Percentiles rank a stretch among this genome's conserved stretches.
phyloP scores from a whole-genome alignment of 495 filamentous ascomycete genomes.

The Penicillium malachiteum region DNA sequence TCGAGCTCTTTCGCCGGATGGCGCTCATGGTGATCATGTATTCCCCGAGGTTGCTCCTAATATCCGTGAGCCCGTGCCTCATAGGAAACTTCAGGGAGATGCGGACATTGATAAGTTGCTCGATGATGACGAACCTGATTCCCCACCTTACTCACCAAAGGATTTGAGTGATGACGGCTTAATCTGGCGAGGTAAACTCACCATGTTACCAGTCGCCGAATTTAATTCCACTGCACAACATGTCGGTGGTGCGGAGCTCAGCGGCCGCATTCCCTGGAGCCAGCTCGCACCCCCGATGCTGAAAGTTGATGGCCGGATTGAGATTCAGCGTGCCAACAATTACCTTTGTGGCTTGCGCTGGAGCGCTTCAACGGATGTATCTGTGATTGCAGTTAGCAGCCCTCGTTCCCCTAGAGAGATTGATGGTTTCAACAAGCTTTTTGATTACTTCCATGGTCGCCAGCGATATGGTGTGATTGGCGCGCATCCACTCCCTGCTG shows the following conservation, averaged over 20 bases:
- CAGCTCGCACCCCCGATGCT: slow-evolving; percentile 68
- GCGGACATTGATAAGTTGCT: slow-evolving; percentile 89
- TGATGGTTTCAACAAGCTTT: slow-evolving; percentile 63
- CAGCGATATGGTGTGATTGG: slow-evolving; percentile 79
- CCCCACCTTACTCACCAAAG: slow-evolving; percentile 81
- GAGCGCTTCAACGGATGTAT: slow-evolving; percentile 69
- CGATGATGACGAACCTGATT: slow-evolving; percentile 79
- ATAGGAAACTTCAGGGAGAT: slow-evolving; percentile 60
- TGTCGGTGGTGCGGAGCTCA: slow-evolving; percentile 74
- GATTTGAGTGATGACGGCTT: slow-evolving; percentile 63
- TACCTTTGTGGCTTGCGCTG: slow-evolving; percentile 83
- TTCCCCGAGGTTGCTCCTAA: slow-evolving; percentile 46
- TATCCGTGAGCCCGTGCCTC: slow-evolving; percentile 42
- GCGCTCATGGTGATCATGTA: slow-evolving; percentile 38
- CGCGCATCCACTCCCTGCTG: slow-evolving; percentile 63
- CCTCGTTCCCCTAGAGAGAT: slow-evolving; percentile 49
- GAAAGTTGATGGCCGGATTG: slow-evolving; percentile 79
- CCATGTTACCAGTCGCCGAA: slow-evolving; percentile 73
- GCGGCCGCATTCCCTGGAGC: slow-evolving; percentile 59
- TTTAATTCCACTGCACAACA: slow-evolving; percentile 77
- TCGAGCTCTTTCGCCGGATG: slow-evolving; percentile 34
- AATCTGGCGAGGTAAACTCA: slow-evolving; percentile 77
- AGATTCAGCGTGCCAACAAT: slow-evolving; percentile 73
- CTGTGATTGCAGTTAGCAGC: slow-evolving; percentile 64
- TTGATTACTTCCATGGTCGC: slow-evolving; percentile 75